phyloP scores from a whole-genome alignment of 2,329 filamentous ascomycete genomes.

The Pseudogymnoascus pannorum region DNA sequence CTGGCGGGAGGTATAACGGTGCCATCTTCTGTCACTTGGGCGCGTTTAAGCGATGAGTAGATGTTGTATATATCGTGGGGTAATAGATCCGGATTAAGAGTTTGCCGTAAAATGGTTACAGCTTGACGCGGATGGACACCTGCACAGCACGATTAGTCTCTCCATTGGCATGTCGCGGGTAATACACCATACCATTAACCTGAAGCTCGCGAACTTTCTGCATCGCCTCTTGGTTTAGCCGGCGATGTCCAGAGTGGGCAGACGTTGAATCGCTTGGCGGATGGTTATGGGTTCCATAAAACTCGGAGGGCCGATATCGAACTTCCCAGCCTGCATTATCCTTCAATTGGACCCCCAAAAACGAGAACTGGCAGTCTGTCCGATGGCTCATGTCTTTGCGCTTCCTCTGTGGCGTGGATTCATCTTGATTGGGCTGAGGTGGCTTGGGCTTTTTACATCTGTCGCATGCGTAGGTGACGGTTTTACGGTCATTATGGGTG shows the following conservation, averaged over 20 bases:
- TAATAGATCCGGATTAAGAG: constrained; percentile 1
- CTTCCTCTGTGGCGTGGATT: background rate
- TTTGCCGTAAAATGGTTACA: constrained; percentile 3
- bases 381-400: constrained; percentile 3
- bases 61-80: constrained; percentile 1
- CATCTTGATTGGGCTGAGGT: background rate
- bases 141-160: background rate
- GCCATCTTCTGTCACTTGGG: constrained; percentile 5
- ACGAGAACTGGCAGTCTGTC: constrained; percentile 7
- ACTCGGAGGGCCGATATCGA: constrained; percentile 3
- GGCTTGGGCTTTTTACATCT: constrained; percentile 9
- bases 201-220: constrained; percentile 8
- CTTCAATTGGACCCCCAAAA: constrained; percentile 9
- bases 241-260: constrained; percentile 6
- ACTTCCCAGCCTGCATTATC: constrained; percentile 9
- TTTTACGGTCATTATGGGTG: constrained; percentile 10
- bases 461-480: constrained; percentile 7
- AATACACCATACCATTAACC: constrained; percentile 3
- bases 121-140: constrained; percentile 5
- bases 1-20: background rate
- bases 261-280: constrained; percentile 4
- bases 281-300: constrained; percentile 6
- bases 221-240: constrained; percentile 8
- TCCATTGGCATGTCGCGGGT: background rate
- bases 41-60: background rate